Conservation (phyloP, 495 filamentous ascomycete genomes). For the Hypoxylon rickii region DNA sequence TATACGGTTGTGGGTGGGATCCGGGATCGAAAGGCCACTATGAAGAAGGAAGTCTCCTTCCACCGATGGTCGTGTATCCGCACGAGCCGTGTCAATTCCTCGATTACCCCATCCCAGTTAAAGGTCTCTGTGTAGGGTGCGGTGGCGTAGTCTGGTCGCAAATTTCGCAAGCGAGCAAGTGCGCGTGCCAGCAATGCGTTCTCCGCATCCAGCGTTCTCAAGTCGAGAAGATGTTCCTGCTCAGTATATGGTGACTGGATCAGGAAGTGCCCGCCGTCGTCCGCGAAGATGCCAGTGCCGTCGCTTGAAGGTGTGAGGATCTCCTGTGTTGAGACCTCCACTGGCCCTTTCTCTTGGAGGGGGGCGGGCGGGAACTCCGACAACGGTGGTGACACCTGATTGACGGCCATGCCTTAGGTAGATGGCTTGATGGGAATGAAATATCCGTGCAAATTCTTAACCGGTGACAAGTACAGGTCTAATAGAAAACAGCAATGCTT, state of each 20-base stretch:
- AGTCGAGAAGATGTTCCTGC: slow-evolving; percentile 69
- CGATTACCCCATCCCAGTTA: slow-evolving; percentile 73
- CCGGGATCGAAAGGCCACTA: slow-evolving; percentile 79
- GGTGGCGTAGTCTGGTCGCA: slow-evolving; percentile 74
- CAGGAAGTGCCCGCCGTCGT: slow-evolving; percentile 49
- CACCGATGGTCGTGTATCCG: slow-evolving; percentile 57
- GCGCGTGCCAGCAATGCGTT: slow-evolving; percentile 73
- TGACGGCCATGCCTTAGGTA: slow-evolving; percentile 27
- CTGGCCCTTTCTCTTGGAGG: slow-evolving; percentile 19
- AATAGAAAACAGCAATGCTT: no score
- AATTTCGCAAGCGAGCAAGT: slow-evolving; percentile 62
- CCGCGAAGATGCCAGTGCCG: slow-evolving; percentile 9
- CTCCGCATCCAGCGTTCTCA: slow-evolving; percentile 63
- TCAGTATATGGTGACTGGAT: slow-evolving; percentile 77
- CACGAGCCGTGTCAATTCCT: slow-evolving; percentile 53
- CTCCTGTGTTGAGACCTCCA: slow-evolving; percentile 26
- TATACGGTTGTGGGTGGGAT: slow-evolving; percentile 65
- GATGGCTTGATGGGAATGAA: not conserved
- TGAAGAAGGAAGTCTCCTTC: slow-evolving; percentile 70
- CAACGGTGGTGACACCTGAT: slow-evolving; percentile 25
- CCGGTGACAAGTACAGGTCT: no score
- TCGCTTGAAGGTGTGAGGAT: not conserved
- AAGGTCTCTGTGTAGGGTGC: slow-evolving; percentile 74
- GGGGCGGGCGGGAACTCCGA: slow-evolving; percentile 1
- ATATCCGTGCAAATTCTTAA: no score